Evolutionary conservation across 352 stramenopile species (phyloP), one percentile per base, ranked within the genome.

Genomic region (Aphanomyces cochlioides): DNA sequence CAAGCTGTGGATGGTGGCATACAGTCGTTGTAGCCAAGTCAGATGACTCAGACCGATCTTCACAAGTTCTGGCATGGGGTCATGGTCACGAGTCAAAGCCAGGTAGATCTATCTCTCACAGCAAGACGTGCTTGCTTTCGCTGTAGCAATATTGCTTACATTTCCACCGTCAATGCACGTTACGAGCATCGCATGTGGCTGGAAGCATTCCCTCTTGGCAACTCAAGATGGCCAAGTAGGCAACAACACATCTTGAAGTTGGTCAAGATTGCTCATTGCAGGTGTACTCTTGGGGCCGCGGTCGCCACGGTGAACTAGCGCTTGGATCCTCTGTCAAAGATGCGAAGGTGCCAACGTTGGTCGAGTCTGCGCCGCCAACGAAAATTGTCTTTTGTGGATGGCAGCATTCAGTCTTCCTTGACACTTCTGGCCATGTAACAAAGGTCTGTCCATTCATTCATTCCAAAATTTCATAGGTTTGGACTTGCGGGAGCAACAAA

Each of bases 131-230:
- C 28, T 28, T 28, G 28, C 28, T 28, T 28, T 28, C 28, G 28
- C 28, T 28, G 28, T 28, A 28, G 28, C 28, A 28, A 0, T 28
- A 28, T 68, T 80, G 41, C 5, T 60, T 21, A 58, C 67, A 19
- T 65, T 87, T 12, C 63, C 72, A 64, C 38, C 13, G 0, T 43
- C 50, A 6, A 69, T 86, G 13, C 68, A 74, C 19, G 78, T 92
- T 50, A n/a, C 71, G 36, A 90, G 82, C 47, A 60, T 95, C 47
- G 77, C 87, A 0, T 92, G 87, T 72, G 85, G 87, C 5, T 95
- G 87, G 87, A 95, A 95, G 40, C 87, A 95, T 72, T 89, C 81
- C 8, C 74, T 95, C 54, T 56, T 95, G 0, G 75, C 74, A 6
- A 82, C 83, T 13, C 67, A 61, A 50, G 73, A 79, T 40, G 81